phyloP scores from a whole-genome alignment of 2,329 filamentous ascomycete species.

The Phialophora verrucosa region DNA sequence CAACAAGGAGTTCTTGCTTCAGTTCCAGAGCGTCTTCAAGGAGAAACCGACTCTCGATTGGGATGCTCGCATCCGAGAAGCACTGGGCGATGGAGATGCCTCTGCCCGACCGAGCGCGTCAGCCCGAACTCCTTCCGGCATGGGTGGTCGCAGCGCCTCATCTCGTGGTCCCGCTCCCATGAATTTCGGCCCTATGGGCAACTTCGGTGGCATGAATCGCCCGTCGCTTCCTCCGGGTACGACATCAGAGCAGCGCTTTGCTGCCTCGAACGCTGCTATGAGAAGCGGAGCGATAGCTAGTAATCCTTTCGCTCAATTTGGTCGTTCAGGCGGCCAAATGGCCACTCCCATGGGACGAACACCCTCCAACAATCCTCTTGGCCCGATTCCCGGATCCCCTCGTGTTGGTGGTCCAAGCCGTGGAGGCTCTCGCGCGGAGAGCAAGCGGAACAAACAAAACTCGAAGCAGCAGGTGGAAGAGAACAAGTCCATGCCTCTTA shows the following conservation, averaged over 20 bases:
- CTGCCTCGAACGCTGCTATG: slow-evolving; percentile 63
- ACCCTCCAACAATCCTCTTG: slow-evolving; percentile 59
- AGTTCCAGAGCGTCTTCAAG: slow-evolving; percentile 95
- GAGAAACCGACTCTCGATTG: slow-evolving; percentile 96
- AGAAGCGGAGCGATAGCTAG: slow-evolving; percentile 48
- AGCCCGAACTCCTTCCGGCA: slow-evolving; percentile 55
- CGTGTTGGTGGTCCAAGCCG: slow-evolving; percentile 71
- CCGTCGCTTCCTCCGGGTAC: slow-evolving; percentile 74
- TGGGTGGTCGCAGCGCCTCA: slow-evolving; percentile 58
- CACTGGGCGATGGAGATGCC: slow-evolving; percentile 75
- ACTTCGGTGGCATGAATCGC: slow-evolving; percentile 59
- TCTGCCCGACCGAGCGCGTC: slow-evolving; percentile 69
- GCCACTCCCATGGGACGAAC: slow-evolving; percentile 66
- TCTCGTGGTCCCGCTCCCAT: slow-evolving; percentile 58
- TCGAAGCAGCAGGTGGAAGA: slow-evolving; percentile 69
- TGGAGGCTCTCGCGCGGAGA: slow-evolving; percentile 50
- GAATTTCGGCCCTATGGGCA: slow-evolving; percentile 68
- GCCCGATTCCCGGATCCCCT: slow-evolving; percentile 71
- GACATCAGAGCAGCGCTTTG: slow-evolving; percentile 78
- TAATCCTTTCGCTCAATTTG: slow-evolving; percentile 66
- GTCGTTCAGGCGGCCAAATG: slow-evolving; percentile 61
- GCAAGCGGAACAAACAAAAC: slow-evolving; percentile 57
- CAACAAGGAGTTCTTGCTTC: slow-evolving; percentile 90
- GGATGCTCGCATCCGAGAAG: slow-evolving; percentile 83
- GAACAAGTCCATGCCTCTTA: slow-evolving; percentile 90